phyloP scores from a whole-genome alignment of 805 yeast species.

The Hanseniaspora meyeri region DNA sequence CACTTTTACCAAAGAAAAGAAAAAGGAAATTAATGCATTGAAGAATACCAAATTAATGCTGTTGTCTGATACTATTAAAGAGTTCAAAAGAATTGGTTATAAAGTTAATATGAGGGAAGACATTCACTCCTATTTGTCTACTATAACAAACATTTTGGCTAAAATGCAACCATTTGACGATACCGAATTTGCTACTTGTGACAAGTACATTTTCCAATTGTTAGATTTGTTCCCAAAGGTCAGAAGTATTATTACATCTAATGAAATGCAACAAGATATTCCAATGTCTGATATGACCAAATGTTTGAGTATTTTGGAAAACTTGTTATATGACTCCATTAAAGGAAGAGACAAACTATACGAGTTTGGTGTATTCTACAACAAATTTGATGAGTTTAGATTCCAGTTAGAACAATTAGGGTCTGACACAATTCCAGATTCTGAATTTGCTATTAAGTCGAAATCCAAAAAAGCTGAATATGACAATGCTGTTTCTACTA shows the following conservation, averaged over 20 bases:
- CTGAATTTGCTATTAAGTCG: conserved; percentile 14
- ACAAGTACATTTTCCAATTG: conserved; percentile 48
- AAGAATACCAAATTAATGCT: conserved; percentile 71
- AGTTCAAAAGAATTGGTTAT: conserved; percentile 65
- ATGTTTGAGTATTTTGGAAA: conserved; percentile 67
- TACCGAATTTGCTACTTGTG: conserved; percentile 35
- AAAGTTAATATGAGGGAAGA: conserved; percentile 54
- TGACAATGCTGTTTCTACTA: conserved; percentile 15
- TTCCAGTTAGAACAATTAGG: conserved; percentile 20
- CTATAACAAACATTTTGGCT: conserved; percentile 52
- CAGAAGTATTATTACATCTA: conserved; percentile 47
- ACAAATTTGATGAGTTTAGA: conserved; percentile 18
- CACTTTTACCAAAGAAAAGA: conserved; percentile 55
- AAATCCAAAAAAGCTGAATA: conserved; percentile 12
- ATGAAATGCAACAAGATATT: conserved; percentile 58
- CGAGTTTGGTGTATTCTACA: conserved; percentile 20
- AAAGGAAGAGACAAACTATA: conserved; percentile 39
- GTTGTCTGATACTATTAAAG: conserved; percentile 64
- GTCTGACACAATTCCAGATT: conserved; percentile 15
- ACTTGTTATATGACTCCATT: conserved; percentile 47
- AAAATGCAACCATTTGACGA: conserved; percentile 36
- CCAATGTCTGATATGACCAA: conserved; percentile 47
- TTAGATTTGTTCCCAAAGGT: conserved; percentile 73
- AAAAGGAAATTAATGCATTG: conserved; percentile 56
- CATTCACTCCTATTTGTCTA: conserved; percentile 47